A percentile compares a stretch with the other conserved stretches of the same genome.
Evolutionary conservation across 1,284 basidiomycete species (phyloP).

Genomic region (Lentinula novae-zelandiae): DNA sequence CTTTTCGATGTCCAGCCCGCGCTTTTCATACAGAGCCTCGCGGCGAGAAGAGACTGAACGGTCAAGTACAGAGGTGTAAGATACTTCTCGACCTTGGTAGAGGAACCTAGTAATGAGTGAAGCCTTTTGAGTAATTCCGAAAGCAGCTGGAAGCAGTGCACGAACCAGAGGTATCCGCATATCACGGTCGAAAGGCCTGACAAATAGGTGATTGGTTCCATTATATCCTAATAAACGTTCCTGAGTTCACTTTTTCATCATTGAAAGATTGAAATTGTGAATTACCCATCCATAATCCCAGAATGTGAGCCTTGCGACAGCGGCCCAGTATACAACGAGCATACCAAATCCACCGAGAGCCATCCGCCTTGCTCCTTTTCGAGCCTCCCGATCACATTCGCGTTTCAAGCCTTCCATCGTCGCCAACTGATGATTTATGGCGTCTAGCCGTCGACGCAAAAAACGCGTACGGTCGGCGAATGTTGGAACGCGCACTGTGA

Average conservation of each 20-base stretch:
- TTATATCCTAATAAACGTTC: slow-evolving; percentile 44
- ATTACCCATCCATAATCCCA: slow-evolving; percentile 57
- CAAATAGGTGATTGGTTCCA: slow-evolving; percentile 68
- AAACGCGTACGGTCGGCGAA: slow-evolving; percentile 62
- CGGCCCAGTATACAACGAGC: slow-evolving; percentile 60
- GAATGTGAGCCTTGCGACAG: slow-evolving; percentile 61
- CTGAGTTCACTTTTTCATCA: neutral
- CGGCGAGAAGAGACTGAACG: slow-evolving; percentile 55
- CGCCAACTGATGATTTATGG: slow-evolving; percentile 37
- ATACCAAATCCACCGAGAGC: slow-evolving; percentile 56
- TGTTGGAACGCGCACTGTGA: slow-evolving; percentile 57
- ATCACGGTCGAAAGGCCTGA: slow-evolving; percentile 59
- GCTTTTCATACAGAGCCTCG: slow-evolving; percentile 50
- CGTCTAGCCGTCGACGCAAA: slow-evolving; percentile 45
- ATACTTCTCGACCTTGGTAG: slow-evolving; percentile 67
- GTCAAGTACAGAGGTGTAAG: slow-evolving; percentile 59
- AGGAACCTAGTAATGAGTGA: slow-evolving; percentile 42
- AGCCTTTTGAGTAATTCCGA: neutral
- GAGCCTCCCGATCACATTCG: slow-evolving; percentile 54
- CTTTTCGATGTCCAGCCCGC: slow-evolving; percentile 59
- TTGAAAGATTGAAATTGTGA: neutral
- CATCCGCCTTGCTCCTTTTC: slow-evolving; percentile 51
- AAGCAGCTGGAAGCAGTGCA: neutral
- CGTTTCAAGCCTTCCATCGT: slow-evolving; percentile 51
- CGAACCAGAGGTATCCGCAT: slow-evolving; percentile 55